Evolutionary conservation across 2,329 filamentous ascomycete species (phyloP), one percentile per base, ranked within the genome.

Genomic region (Hysterium pulicare): DNA sequence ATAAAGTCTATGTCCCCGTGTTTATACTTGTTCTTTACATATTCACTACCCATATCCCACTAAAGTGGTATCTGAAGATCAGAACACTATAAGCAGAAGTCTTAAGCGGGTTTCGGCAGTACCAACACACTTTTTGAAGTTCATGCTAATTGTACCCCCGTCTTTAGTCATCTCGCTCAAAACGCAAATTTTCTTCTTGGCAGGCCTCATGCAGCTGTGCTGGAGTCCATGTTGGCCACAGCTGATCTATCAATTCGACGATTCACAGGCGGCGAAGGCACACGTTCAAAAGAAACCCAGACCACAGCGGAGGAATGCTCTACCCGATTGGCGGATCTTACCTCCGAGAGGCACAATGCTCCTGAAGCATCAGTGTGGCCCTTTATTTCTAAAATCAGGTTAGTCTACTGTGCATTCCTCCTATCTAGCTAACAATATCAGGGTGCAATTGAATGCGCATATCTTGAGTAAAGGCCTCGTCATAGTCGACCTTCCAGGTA

Each of bases 401-500:
- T 45, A 26, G 63, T 36, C 34, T 2, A 13, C 3, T 13, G n/a
- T n/a, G n/a, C n/a, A n/a, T n/a, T n/a, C n/a, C n/a, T n/a, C n/a
- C n/a, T n/a, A 1, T 5, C 10, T n/a, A 4, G 17, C 39, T 64
- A 10, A 62, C 40, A 19, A 16, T 8, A 16, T n/a, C 28, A 75
- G 71, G 38, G 71, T 77, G 0, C 71, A 59, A 31, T 47, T 69
- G 9, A 69, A 71, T 11, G 66, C 74, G 0, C 56, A 73, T 45
- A 73, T 77, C 15, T 51, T 77, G 7, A 73, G 71, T 42, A 71
- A 68, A 40, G 74, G 74, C 0, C 60, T 77, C 1, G 53, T 76
- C 3, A 61, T 77, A 5, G 73, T 73, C 0, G 74, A 77, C 44
- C 64, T 77, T 15, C 73, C 74, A 20, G 72, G 71, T 73, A 61